A percentile compares a stretch with the other conserved stretches of the same genome.
Conservation (phyloP, 108 stramenopile genomes). For the Mayamaea pseudoterrestris region DNA sequence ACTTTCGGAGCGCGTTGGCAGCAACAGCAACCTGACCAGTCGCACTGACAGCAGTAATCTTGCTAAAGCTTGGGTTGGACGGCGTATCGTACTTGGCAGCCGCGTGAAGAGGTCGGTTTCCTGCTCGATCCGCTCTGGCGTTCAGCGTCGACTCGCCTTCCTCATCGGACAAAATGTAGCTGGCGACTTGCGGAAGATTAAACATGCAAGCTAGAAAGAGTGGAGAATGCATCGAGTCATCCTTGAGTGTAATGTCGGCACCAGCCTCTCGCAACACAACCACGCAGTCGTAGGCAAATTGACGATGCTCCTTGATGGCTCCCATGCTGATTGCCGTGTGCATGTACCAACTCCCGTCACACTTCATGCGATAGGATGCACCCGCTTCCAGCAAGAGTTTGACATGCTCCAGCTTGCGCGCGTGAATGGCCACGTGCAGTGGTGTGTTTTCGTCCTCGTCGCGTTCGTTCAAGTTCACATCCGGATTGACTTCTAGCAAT, state of each 20-base stretch:
- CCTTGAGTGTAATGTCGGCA: conserved; percentile 65
- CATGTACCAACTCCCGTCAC: conserved; percentile 72
- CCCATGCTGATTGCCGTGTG: conserved; percentile 80
- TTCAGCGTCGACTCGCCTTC: conserved; percentile 54
- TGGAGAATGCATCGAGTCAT: conserved; percentile 76
- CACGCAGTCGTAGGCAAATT: conserved; percentile 70
- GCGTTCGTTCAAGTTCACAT: conserved; percentile 58
- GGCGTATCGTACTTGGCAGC: conserved; percentile 68
- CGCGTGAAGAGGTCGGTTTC: conserved; percentile 71
- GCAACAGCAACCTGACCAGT: conserved; percentile 11
- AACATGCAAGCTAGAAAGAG: conserved; percentile 67
- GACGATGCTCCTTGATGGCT: conserved; percentile 37
- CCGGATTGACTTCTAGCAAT: neutral
- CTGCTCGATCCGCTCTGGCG: conserved; percentile 49
- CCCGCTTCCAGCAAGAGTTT: conserved; percentile 63
- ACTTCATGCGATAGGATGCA: conserved; percentile 50
- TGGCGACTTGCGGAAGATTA: conserved; percentile 52
- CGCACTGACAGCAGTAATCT: conserved; percentile 10
- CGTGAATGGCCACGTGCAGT: conserved; percentile 76
- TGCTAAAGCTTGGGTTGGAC: conserved; percentile 3
- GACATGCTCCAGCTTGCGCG: conserved; percentile 70
- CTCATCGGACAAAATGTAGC: conserved; percentile 42
- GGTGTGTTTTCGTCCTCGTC: conserved; percentile 86
- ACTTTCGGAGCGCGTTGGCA: neutral
- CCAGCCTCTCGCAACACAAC: conserved; percentile 35